Evolutionary conservation across 176 grass and related monocot species (phyloP).

Genomic region (Neostapfia colusana): DNA sequence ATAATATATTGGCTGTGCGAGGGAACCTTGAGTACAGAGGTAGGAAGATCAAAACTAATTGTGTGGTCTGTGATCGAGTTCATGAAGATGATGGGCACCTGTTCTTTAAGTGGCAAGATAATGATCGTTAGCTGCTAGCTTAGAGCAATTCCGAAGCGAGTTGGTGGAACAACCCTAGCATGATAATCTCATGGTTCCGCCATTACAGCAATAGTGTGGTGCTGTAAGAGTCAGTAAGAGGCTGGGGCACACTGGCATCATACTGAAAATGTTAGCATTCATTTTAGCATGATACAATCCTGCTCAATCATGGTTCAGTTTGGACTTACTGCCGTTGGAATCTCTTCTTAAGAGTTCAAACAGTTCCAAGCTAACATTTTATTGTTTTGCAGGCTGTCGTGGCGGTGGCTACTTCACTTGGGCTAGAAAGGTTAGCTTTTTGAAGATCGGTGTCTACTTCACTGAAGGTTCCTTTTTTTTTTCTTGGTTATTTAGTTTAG

Average conservation of each 20-base stretch:
- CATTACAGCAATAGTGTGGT: too few species aligned
- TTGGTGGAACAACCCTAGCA: too few species aligned
- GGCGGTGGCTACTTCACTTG: conserved; percentile 70
- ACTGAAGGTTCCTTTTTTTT: not conserved
- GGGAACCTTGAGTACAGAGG: too few species aligned
- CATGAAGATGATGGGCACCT: too few species aligned
- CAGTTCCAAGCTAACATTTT: conserved; percentile 8
- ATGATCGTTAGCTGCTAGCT: too few species aligned
- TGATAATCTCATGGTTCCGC: too few species aligned
- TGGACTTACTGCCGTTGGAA: not conserved
- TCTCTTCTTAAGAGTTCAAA: not conserved
- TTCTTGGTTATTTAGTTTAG: conserved; percentile 46
- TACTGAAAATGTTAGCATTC: not conserved
- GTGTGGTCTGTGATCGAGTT: too few species aligned
- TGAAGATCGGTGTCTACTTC: not conserved
- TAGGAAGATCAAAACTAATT: too few species aligned
- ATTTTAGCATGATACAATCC: not conserved
- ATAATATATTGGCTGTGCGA: too few species aligned
- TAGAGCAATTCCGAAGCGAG: too few species aligned
- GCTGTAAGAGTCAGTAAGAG: not conserved
- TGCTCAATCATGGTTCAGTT: not conserved
- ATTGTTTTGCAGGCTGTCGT: conserved; percentile 53
- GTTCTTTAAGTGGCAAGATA: too few species aligned
- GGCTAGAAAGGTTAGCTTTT: conserved; percentile 76
- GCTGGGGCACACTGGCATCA: not conserved